Evolutionary conservation across 129 eudicot genomes (phyloP).

Genomic region (Centella asiatica): DNA sequence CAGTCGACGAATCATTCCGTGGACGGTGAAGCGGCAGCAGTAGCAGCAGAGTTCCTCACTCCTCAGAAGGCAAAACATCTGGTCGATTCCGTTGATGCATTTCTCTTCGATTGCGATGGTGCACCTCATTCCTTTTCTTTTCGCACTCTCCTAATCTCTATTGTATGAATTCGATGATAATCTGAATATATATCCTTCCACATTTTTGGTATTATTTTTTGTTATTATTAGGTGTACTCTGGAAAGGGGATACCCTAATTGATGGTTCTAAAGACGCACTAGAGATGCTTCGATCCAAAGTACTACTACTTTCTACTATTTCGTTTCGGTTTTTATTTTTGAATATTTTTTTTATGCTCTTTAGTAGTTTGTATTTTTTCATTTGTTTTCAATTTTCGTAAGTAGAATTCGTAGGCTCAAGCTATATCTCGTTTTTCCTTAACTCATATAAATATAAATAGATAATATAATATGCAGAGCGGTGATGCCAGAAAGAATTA

Average conservation of each 20-base stretch:
- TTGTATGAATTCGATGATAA: neutral
- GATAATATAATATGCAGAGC: too few species aligned
- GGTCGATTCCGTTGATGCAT: conserved; percentile 69
- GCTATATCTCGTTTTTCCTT: too few species aligned
- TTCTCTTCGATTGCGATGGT: conserved; percentile 97
- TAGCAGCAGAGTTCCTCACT: conserved; percentile 30
- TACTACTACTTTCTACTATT: conserved; percentile 3
- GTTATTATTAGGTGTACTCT: conserved; percentile 58
- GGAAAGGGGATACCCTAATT: conserved; percentile 89
- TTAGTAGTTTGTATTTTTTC: neutral
- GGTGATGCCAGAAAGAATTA: too few species aligned
- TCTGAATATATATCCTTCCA: neutral
- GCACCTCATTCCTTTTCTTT: neutral
- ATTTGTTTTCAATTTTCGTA: neutral
- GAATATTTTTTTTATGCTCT: neutral
- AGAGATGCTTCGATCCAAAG: conserved; percentile 75
- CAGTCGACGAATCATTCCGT: neutral
- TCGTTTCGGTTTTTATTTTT: neutral
- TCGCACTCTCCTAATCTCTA: neutral
- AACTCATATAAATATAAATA: too few species aligned
- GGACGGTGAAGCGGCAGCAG: neutral
- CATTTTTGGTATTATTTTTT: neutral
- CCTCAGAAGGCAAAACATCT: conserved; percentile 29
- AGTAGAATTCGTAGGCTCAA: too few species aligned
- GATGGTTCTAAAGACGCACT: conserved; percentile 69